phyloP scores from a whole-genome alignment of 192 early-diverging fungal species.

The Dispira simplex region DNA sequence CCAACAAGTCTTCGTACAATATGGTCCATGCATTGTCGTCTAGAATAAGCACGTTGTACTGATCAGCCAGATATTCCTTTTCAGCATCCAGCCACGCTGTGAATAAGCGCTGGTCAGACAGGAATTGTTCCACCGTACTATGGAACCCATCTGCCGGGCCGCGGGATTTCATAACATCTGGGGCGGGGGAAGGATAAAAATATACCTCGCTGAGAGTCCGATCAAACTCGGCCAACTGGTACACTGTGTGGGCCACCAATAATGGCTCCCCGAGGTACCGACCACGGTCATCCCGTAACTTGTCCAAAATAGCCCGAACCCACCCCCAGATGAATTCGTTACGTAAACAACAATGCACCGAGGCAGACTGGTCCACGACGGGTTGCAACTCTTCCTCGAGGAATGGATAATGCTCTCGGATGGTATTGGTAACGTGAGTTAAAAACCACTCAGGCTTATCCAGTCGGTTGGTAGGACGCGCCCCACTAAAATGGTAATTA shows the following conservation, averaged over 20 bases:
- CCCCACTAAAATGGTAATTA: constrained; percentile 57
- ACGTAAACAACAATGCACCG: constrained; percentile 32
- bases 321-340: constrained; percentile 50
- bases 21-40: constrained; percentile 45
- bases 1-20: constrained; percentile 30
- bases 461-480: constrained; percentile 47
- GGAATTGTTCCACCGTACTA: constrained; percentile 30
- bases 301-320: constrained; percentile 33
- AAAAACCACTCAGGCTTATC: constrained; percentile 80
- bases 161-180: not conserved
- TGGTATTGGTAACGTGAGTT: constrained; percentile 34
- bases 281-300: constrained; percentile 34
- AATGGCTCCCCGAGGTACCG: constrained; percentile 35
- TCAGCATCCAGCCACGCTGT: constrained; percentile 54
- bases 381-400: constrained; percentile 42
- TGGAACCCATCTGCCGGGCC: constrained; percentile 17
- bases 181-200: constrained; percentile 25
- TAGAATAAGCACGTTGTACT: constrained; percentile 44
- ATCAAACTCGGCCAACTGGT: constrained; percentile 51
- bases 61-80: constrained; percentile 35
- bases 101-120: constrained; percentile 37
- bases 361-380: constrained; percentile 33
- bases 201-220: constrained; percentile 44
- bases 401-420: constrained; percentile 46
- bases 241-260: constrained; percentile 45